Percentiles rank a stretch among this genome's conserved stretches.
Conservation (phyloP, 176 grass and related monocot genomes). For the Urochloa ruziziensis region DNA sequence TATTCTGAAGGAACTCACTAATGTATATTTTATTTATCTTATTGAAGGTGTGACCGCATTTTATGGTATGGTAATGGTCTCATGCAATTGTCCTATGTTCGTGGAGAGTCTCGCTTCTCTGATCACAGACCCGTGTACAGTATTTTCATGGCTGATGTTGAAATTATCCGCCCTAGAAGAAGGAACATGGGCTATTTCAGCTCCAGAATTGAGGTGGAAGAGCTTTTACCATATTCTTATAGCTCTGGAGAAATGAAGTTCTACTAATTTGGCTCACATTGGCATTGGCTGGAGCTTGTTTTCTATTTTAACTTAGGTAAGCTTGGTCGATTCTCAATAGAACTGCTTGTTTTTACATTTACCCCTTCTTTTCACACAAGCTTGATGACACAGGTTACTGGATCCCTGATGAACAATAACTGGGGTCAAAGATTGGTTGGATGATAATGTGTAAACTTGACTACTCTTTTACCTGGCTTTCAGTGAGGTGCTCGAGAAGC, state of each 20-base stretch:
- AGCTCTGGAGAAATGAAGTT: constrained; percentile 49
- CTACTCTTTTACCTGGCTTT: constrained; percentile 26
- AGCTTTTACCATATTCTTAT: constrained; percentile 73
- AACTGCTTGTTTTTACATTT: constrained; percentile 1
- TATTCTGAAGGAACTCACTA: not conserved
- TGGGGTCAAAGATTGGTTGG: not conserved
- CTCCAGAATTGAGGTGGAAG: constrained; percentile 87
- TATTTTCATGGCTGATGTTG: constrained; percentile 83
- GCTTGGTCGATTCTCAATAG: not conserved
- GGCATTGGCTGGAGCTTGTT: not conserved
- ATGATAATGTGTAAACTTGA: constrained; percentile 37
- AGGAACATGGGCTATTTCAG: constrained; percentile 69
- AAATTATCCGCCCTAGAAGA: constrained; percentile 65
- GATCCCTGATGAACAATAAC: not conserved
- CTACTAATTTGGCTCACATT: constrained; percentile 28
- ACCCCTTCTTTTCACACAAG: constrained; percentile 16
- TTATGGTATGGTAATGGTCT: constrained; percentile 85
- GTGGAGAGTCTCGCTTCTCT: constrained; percentile 89
- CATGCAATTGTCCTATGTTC: constrained; percentile 69
- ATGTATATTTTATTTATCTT: not conserved
- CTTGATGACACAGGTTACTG: constrained; percentile 2
- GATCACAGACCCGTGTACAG: constrained; percentile 92
- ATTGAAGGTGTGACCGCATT: constrained; percentile 87
- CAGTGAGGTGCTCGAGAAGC: not conserved
- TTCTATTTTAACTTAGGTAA: not conserved